Base-by-base conservation (phyloP, 345 rosid genomes). In the Raphanus sativus region DNA sequence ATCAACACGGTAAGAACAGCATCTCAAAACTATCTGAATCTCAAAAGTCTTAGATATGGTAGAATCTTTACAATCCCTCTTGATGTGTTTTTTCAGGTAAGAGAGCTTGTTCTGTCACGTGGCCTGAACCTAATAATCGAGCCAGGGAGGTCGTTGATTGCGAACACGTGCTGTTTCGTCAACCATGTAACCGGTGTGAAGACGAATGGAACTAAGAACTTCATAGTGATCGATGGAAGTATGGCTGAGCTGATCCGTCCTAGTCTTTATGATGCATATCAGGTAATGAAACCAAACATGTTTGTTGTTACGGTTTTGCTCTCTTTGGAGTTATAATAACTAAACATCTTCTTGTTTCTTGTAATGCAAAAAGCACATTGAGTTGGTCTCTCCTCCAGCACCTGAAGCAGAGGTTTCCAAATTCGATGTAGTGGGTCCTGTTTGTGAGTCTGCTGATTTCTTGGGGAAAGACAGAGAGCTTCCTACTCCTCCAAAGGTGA, bases 361-460 rank as follows among this genome's bases (percentile, higher is more conserved):
- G 6, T 25, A 62, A 36, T 45, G 2, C 56, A 26, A 34, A 87
- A 86, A 93, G 99, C 99, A 96, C 83, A 90, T 96, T 69, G 97
- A 96, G 83, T 84, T 96, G 83, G 89, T 93, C 77, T 90, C 99
- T 75, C 99, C 98, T 52, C 10, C 89, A 36, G 81, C 86, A 11
- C 70, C 89, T 16, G 86, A 80, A 55, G 85, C 91, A 1, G 96
- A 90, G 69, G 75, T 83, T 70, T 82, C 92, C 4, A 91, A 83
- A 32, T 96, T 91, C 67, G 99, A 96, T 61, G 93, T 96, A 68
- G 99, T 96, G 12, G 99, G 99, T 48, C 99, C 99, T 50, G 99
- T 96, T 65, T 96, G 99, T 10, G 99, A 96, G 73, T 96, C 99
- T 68, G 99, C 99, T 45, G 99, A 96, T 84, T 96, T 96, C 91